Base-by-base conservation (phyloP, 2,329 filamentous ascomycete species). In the Cladorrhinum sp. region DNA sequence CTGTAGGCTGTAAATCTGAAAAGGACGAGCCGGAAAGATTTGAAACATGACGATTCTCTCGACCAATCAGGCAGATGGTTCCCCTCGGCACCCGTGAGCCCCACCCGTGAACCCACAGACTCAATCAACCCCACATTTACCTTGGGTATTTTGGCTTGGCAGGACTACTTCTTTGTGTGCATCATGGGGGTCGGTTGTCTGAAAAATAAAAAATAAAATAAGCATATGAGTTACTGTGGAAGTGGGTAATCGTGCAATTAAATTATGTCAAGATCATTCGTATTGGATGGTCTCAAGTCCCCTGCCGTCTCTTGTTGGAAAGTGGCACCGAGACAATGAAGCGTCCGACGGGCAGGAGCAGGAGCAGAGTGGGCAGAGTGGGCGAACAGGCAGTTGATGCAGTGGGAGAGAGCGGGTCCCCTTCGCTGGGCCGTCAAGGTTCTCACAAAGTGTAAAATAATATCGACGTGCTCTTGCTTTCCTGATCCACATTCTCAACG, bases 381-480 rank as follows among this genome's bases (percentile, higher is more conserved):
- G 36, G 36, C 16, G 36, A 23, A 39, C 24, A 7, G 51, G 49
- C 18, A 49, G 50, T 24, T 36, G 33, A 9, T 36, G 33, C 33
- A 12, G 48, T 26, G 16, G 24, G 51, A 51, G 51, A 28, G 51
- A 48, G 48, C 26, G 26, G 58, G 51, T 58, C 51, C n/a, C 14
- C 53, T 6, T 30, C 59, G 52, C 57, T 33, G 36, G 58, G 66
- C 66, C 66, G 60, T 68, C 65, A 67, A 67, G 66, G 66, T 68
- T 68, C 66, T 68, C 66, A 62, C 49, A 20, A 36, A 54, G 20
- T 61, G 64, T 60, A 66, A 66, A 66, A 64, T 66, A 62, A 64
- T 64, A 55, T 64, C 60, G 56, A 59, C 55, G 55, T 58, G 54
- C 42, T 54, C 56, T 55, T 59, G 51, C 57, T 59, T 46, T 33